Evolutionary conservation across 2,329 filamentous ascomycete species (phyloP).

Genomic region (Ophiocordyceps camponoti-saundersi): DNA sequence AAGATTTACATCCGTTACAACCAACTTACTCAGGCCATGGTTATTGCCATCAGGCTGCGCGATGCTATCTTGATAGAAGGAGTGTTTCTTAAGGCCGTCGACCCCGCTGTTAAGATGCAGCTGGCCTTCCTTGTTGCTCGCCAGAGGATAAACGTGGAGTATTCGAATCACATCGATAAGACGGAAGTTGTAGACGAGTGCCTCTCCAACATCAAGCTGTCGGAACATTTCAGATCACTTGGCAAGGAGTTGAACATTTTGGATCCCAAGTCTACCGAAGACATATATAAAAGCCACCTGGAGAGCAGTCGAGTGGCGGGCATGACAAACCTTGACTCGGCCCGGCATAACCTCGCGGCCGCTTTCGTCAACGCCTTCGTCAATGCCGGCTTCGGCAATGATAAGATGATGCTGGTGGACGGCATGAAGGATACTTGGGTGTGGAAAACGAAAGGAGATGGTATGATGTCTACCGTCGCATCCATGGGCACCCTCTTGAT

Average conservation of each 20-base stretch:
- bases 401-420: constrained; percentile 94
- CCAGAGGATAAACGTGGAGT: constrained; percentile 72
- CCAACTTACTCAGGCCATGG: constrained; percentile 83
- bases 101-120: constrained; percentile 77
- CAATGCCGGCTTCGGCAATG: constrained; percentile 86
- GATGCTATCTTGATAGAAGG: constrained; percentile 66
- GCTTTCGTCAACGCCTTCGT: constrained; percentile 95
- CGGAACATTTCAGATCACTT: constrained; percentile 84
- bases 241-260: constrained; percentile 94
- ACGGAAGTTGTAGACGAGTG: constrained; percentile 65
- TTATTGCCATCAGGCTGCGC: constrained; percentile 85
- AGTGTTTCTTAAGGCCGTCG: constrained; percentile 65
- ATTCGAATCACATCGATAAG: constrained; percentile 48
- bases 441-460: constrained; percentile 98
- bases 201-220: constrained; percentile 70
- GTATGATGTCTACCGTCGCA: constrained; percentile 91
- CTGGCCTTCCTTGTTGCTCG: constrained; percentile 84
- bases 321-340: constrained; percentile 88
- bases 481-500: constrained; percentile 81
- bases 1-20: constrained; percentile 87
- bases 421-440: constrained; percentile 87
- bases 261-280: constrained; percentile 90
- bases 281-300: constrained; percentile 98
- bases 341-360: constrained; percentile 85
- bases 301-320: constrained; percentile 88